phyloP scores from a whole-genome alignment of 2,329 filamentous ascomycete species.

The Pseudocercospora ulei region DNA sequence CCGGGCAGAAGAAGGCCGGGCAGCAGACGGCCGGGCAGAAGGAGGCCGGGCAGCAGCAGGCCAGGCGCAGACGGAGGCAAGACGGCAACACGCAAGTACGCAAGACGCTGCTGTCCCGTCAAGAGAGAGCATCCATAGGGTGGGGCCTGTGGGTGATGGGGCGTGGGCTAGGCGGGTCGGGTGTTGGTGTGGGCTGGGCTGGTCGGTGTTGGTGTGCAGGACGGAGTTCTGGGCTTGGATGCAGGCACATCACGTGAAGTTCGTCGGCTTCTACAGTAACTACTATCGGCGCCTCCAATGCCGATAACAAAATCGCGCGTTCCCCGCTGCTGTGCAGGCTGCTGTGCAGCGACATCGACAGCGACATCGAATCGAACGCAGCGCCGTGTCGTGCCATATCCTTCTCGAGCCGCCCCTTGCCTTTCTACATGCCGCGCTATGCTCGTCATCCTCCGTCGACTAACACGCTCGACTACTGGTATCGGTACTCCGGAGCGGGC shows the following conservation, averaged over 20 bases:
- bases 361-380: no score
- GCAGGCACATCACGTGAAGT: no score
- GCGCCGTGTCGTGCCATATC: no score
- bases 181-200: slow-evolving; percentile 16
- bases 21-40: slow-evolving; percentile 10
- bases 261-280: no score
- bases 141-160: slow-evolving; percentile 8
- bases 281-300: no score
- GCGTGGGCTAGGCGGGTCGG: slow-evolving; percentile 9
- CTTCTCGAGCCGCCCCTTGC: not conserved
- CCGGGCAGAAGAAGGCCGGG: slow-evolving; percentile 13
- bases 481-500: slow-evolving; percentile 25
- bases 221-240: no score
- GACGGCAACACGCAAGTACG: slow-evolving; percentile 15
- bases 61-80: slow-evolving; percentile 12
- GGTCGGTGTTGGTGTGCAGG: no score
- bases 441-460: slow-evolving; percentile 7
- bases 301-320: no score
- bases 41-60: slow-evolving; percentile 8
- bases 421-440: slow-evolving; percentile 4
- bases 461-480: slow-evolving; percentile 18
- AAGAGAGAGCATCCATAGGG: slow-evolving; percentile 24
- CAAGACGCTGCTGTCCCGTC: slow-evolving; percentile 19
- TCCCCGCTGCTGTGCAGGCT: no score
- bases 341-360: no score